Base-by-base conservation (phyloP, 2,329 filamentous ascomycete genomes). In the Fusarium sp. region DNA sequence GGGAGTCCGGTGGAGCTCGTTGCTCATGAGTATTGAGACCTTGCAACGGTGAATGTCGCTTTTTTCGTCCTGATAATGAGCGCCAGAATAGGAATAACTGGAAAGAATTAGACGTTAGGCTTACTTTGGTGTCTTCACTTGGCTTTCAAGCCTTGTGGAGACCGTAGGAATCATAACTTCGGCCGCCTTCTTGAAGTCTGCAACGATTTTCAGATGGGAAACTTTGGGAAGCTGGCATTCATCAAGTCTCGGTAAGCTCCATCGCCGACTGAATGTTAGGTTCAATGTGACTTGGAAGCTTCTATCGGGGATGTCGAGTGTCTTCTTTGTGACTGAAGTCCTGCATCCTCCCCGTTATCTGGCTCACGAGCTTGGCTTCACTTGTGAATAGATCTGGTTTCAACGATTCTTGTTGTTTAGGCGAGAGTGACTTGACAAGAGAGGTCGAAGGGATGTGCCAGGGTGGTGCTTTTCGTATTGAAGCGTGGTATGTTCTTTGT, bases 161-260 rank as follows among this genome's bases (percentile, higher is more conserved):
- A 10, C 71, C 72, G n/a, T 75, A 72, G 14, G 62, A 61, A 13
- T 66, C 68, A 32, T 74, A 74, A 0, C 53, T 58, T 7, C 67
- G 55, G 8, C 68, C 71, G 28, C 72, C 72, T 20, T 75, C 72
- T 48, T 63, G 57, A 13, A 75, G 50, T 3, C 71, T 72, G 11
- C 68, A 60, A 2, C 73, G 61, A 20, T 74, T 69, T 26, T 71
- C 69, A 6, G 73, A 74, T 1, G 72, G 1, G 71, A 74, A 10
- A 70, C 71, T 10, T 24, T 10, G 76, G 48, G 33, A 71, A 76
- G 51, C 68, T 77, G 40, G 68, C 81, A 65, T 50, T 76, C 13
- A 65, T 67, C 14, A 75, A 78, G 6, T 73, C 74, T 3, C 75
- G 70, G 40, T 78, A 75, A 1, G 76, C 62, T 7, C 73, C 71